Evolutionary conservation across 2,329 filamentous ascomycete species (phyloP).

Genomic region (Cucurbitaria berberidis): DNA sequence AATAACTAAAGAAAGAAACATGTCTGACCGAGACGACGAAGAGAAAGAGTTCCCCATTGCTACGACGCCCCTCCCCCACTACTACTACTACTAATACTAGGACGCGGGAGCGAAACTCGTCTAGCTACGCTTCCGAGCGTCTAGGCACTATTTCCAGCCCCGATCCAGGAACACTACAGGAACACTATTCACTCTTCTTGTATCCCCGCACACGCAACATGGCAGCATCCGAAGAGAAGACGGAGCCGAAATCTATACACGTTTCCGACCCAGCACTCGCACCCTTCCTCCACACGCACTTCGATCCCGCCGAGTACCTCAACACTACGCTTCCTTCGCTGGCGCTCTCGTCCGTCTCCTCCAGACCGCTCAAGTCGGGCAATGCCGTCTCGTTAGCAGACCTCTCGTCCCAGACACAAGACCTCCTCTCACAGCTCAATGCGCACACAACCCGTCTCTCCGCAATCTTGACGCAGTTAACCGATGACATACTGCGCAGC

Average conservation of each 20-base stretch:
- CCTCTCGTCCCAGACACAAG: slow-evolving; percentile 79
- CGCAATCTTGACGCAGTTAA: slow-evolving; percentile 81
- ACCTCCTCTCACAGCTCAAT: slow-evolving; percentile 84
- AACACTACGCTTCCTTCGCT: slow-evolving; percentile 79
- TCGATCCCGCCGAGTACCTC: slow-evolving; percentile 85
- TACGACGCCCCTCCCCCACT: slow-evolving; percentile 21
- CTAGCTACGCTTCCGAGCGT: slow-evolving; percentile 18
- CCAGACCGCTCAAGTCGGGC: slow-evolving; percentile 46
- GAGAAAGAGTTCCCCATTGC: neutral
- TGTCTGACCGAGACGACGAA: neutral
- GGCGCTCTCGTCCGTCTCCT: slow-evolving; percentile 54
- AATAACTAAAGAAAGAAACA: neutral
- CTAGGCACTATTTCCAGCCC: slow-evolving; percentile 17
- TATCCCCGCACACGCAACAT: slow-evolving; percentile 26
- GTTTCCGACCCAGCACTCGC: slow-evolving; percentile 74
- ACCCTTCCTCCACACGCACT: slow-evolving; percentile 76
- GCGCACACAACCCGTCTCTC: slow-evolving; percentile 86
- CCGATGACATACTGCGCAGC: slow-evolving; percentile 91
- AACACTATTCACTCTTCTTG: slow-evolving; percentile 15
- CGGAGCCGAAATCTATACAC: slow-evolving; percentile 54
- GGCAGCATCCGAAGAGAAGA: slow-evolving; percentile 31
- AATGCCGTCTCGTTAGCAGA: slow-evolving; percentile 70
- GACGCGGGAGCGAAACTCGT: slow-evolving; percentile 16
- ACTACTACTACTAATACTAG: too few relatives aligned
- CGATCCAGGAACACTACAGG: slow-evolving; percentile 8